Conservation (phyloP, 2,329 filamentous ascomycete species). For the Xylaria sp. region DNA sequence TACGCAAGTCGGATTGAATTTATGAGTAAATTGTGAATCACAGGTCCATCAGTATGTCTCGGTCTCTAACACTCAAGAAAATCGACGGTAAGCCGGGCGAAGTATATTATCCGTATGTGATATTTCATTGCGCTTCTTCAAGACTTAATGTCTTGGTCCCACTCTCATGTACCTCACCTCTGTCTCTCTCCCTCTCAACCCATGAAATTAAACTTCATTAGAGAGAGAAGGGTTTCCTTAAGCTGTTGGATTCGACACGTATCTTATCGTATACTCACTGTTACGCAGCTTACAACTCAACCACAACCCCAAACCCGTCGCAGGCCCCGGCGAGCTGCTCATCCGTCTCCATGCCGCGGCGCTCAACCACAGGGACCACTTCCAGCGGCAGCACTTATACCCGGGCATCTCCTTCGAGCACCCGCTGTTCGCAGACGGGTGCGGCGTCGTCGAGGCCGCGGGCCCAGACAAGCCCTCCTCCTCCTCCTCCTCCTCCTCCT, state of each 20-base stretch:
- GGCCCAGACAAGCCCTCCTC: constrained; percentile 62
- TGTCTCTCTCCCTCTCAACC: not conserved
- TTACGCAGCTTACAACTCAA: constrained; percentile 66
- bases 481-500: too few relatives aligned
- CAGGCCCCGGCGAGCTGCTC: constrained; percentile 75
- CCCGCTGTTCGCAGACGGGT: constrained; percentile 85
- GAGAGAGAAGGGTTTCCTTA: not conserved
- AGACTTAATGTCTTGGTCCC: too few relatives aligned
- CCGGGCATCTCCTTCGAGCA: constrained; percentile 82
- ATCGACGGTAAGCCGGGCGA: constrained; percentile 85
- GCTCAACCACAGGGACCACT: constrained; percentile 95
- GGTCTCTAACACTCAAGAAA: constrained; percentile 72
- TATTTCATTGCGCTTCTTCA: not conserved
- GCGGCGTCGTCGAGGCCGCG: constrained; percentile 75
- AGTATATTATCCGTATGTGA: constrained; percentile 81
- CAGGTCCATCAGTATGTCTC: constrained; percentile 57
- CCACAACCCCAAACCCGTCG: constrained; percentile 70
- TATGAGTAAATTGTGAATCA: not conserved
- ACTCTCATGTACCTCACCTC: too few relatives aligned
- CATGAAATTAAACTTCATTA: not conserved
- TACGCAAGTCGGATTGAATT: not conserved
- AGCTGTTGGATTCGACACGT: not conserved
- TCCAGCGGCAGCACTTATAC: constrained; percentile 92
- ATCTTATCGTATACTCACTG: constrained; percentile 10
- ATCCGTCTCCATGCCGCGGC: constrained; percentile 82